Conservation (phyloP, 2,329 filamentous ascomycete genomes). For the Colletotrichum sp. region DNA sequence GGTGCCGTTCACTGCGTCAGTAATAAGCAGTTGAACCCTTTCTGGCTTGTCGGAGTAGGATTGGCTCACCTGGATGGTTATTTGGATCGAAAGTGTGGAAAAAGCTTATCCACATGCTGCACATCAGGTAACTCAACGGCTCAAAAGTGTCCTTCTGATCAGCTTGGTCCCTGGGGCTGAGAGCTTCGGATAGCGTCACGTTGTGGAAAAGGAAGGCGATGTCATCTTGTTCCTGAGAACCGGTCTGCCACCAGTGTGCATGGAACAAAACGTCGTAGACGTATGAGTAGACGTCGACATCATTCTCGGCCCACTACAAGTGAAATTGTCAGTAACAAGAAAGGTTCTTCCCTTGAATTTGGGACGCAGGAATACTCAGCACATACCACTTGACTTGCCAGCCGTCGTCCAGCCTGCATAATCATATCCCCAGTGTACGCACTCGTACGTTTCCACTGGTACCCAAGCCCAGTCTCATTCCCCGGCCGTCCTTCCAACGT, state of each 20-base stretch:
- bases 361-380: neutral
- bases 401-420: neutral
- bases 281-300: neutral
- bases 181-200: neutral
- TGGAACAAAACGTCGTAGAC: neutral
- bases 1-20: neutral
- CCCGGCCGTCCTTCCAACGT: neutral
- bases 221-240: neutral
- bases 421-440: neutral
- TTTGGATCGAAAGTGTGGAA: neutral
- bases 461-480: neutral
- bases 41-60: rapidly evolving
- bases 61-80: neutral
- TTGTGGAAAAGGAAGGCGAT: neutral
- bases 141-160: neutral
- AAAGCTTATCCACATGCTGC: neutral
- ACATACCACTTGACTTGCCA: neutral
- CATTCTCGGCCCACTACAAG: neutral
- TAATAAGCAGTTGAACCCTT: neutral
- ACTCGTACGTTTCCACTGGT: neutral
- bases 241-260: neutral
- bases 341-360: neutral
- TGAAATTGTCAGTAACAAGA: neutral
- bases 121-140: neutral
- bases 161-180: neutral